phyloP scores from a whole-genome alignment of 208 protist species.

The Trichomonas gallinae region DNA sequence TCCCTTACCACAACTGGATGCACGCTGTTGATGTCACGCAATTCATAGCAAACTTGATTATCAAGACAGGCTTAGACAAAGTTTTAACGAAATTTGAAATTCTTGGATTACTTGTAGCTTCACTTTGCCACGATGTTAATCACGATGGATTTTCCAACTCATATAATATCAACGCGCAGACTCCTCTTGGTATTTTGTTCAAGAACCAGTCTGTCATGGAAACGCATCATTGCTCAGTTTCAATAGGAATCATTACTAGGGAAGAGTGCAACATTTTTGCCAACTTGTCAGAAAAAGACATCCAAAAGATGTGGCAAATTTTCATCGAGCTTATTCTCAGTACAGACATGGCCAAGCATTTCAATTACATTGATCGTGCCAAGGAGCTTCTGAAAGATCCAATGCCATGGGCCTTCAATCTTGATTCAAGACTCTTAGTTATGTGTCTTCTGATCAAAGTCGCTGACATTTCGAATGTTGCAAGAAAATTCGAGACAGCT shows the following conservation, averaged over 20 bases:
- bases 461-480: not conserved
- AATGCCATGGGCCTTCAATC: not conserved
- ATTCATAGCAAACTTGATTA: constrained; percentile 38
- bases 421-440: not conserved
- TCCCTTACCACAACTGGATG: constrained; percentile 56
- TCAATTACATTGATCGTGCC: constrained; percentile 24
- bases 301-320: constrained; percentile 31
- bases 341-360: constrained; percentile 48
- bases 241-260: constrained; percentile 29
- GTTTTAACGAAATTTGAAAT: constrained; percentile 53
- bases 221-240: constrained; percentile 44
- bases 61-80: constrained; percentile 46
- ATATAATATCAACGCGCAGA: constrained; percentile 68
- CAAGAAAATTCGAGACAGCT: not conserved
- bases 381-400: not conserved
- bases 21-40: constrained; percentile 55
- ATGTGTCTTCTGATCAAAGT: not conserved
- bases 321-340: constrained; percentile 42
- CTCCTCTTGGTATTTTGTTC: constrained; percentile 60
- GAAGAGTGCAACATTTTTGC: constrained; percentile 32
- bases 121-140: constrained; percentile 78
- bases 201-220: constrained; percentile 52
- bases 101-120: constrained; percentile 61
- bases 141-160: constrained; percentile 85
- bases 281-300: constrained; percentile 32